phyloP scores from a whole-genome alignment of 345 rosid species.

The Alliaria petiolata region DNA sequence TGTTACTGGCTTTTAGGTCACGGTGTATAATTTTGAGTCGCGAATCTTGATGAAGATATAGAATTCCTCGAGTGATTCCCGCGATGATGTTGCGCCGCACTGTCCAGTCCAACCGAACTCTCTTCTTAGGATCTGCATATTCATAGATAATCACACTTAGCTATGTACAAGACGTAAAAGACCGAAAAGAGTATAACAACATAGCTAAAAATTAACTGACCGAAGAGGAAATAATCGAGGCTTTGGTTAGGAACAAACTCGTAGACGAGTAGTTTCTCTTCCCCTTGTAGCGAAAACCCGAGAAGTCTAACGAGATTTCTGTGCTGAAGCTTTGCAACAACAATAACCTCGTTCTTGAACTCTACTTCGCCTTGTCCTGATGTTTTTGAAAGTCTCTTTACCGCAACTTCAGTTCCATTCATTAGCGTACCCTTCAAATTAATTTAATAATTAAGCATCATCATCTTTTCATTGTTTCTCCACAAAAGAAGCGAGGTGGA shows the following conservation, averaged over 20 bases:
- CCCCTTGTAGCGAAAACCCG: no score
- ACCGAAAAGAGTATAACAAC: no score
- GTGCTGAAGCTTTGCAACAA: no score
- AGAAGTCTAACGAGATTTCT: no score
- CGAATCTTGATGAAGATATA: conserved; percentile 1
- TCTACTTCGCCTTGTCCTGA: not conserved
- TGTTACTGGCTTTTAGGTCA: not conserved
- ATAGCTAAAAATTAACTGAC: no score
- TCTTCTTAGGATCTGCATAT: not conserved
- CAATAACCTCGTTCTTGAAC: no score
- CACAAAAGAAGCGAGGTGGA: not conserved
- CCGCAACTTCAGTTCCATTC: not conserved
- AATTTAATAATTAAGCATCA: no score
- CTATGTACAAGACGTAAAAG: no score
- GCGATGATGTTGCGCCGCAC: not conserved
- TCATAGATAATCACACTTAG: no score
- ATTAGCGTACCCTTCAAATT: not conserved
- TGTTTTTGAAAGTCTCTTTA: not conserved
- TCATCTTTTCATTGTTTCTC: not conserved
- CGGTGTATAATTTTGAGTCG: not conserved
- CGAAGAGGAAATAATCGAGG: no score
- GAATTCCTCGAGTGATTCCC: not conserved
- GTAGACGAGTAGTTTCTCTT: no score
- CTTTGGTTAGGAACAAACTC: no score
- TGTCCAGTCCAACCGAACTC: not conserved